A percentile compares a stretch with the other conserved stretches of the same genome.
phyloP scores from a whole-genome alignment of 75 land plant species.

The Pinus taeda region DNA sequence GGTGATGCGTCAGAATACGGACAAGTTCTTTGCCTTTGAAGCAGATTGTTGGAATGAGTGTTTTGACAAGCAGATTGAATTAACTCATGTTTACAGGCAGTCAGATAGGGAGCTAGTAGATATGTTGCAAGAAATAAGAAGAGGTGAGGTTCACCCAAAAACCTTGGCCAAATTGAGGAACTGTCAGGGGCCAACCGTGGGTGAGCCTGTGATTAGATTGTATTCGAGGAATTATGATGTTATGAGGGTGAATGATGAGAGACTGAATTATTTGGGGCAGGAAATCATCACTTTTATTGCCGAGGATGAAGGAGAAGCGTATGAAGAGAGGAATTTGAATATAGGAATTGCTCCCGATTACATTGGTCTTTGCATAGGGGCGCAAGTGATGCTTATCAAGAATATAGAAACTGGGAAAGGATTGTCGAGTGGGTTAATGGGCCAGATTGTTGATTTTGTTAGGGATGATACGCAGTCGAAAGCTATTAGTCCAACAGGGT shows the following conservation, averaged over 20 bases:
- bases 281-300: conserved; percentile 34
- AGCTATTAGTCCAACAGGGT: conserved; percentile 14
- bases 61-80: conserved; percentile 63
- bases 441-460: conserved; percentile 51
- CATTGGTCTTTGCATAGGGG: conserved; percentile 55
- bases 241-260: conserved; percentile 41
- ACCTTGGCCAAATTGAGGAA: conserved; percentile 21
- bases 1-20: conserved; percentile 14
- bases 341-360: conserved; percentile 34
- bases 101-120: conserved; percentile 37
- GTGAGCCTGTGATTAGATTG: conserved; percentile 27
- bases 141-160: conserved; percentile 32
- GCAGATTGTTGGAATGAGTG: conserved; percentile 75
- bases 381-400: conserved; percentile 73
- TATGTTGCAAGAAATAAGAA: conserved; percentile 60
- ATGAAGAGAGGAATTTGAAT: conserved; percentile 34
- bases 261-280: conserved; percentile 32
- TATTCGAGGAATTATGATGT: conserved; percentile 59
- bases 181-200: conserved; percentile 14
- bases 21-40: conserved; percentile 66
- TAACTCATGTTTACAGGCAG: conserved; percentile 59
- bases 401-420: conserved; percentile 37
- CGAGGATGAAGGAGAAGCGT: conserved; percentile 37
- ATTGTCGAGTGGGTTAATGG: conserved; percentile 72
- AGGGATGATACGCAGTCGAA: conserved; percentile 28